Conservation (phyloP, 306 rosid genomes). For the Dalbergia cochinchinensis region DNA sequence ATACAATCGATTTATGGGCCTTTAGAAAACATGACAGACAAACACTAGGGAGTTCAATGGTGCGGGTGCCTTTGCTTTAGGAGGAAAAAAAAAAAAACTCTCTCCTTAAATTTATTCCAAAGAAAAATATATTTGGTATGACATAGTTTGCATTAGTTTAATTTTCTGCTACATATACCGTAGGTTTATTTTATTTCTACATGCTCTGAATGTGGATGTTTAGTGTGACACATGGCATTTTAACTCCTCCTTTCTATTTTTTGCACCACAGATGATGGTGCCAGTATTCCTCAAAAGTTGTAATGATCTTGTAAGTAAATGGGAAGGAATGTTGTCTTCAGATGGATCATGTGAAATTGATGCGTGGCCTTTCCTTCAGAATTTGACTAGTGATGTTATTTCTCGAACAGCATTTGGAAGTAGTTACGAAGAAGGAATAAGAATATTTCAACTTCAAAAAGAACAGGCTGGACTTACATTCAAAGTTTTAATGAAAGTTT, state of each 20-base stretch:
- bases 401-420: not conserved
- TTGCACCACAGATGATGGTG: constrained; percentile 46
- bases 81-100: not conserved
- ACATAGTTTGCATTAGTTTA: not conserved
- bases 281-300: constrained; percentile 48
- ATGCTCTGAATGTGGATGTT: not conserved
- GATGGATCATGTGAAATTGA: constrained; percentile 56
- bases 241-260: not conserved
- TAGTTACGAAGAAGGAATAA: not conserved
- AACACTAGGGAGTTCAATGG: not conserved
- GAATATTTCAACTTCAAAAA: not conserved
- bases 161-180: not conserved
- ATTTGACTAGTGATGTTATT: constrained; percentile 32
- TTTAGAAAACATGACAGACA: not conserved
- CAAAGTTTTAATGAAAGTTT: not conserved
- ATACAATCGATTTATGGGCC: not conserved
- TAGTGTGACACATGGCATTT: not conserved
- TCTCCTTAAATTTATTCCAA: not conserved
- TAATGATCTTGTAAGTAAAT: constrained; percentile 49
- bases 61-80: not conserved
- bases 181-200: not conserved
- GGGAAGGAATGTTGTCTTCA: constrained; percentile 53
- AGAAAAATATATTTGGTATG: not conserved
- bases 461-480: not conserved
- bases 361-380: constrained; percentile 44